phyloP scores from a whole-genome alignment of 169 alveolate species.

The Plasmodium yoelii region DNA sequence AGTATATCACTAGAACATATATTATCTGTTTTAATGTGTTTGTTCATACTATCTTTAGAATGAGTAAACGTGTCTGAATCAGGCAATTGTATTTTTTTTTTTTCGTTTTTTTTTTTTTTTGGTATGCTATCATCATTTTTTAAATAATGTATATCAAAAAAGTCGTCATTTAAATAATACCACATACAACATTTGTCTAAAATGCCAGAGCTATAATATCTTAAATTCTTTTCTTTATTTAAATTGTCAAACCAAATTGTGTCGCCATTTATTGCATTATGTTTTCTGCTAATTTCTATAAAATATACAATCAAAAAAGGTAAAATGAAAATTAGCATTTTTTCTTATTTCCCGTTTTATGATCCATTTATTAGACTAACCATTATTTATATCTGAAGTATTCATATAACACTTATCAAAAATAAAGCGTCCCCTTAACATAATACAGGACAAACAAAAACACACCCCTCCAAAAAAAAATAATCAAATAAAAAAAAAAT shows the following conservation, averaged over 20 bases:
- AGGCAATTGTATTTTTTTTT: background rate
- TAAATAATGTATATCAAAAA: constrained; percentile 41
- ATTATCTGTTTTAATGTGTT: constrained; percentile 14
- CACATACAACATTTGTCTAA: constrained; percentile 36
- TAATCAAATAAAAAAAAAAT: no score
- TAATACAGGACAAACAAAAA: no score
- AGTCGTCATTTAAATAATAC: constrained; percentile 51
- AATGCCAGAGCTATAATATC: constrained; percentile 21
- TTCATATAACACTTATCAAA: no score
- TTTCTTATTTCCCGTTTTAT: background rate
- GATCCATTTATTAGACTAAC: background rate
- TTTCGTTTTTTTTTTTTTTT: background rate
- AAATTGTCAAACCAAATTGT: constrained; percentile 40
- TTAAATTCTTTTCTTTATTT: constrained; percentile 32
- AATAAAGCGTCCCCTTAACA: no score
- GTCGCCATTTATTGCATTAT: constrained; percentile 1
- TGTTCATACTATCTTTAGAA: background rate
- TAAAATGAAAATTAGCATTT: constrained; percentile 16
- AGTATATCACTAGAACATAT: constrained; percentile 40
- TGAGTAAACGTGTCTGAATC: background rate
- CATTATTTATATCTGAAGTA: no score
- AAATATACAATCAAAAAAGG: constrained; percentile 29
- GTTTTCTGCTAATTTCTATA: constrained; percentile 2
- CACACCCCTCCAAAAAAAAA: no score
- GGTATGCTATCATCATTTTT: constrained; percentile 8